Conservation (phyloP, 2,329 filamentous ascomycete species). For the Metarhizium humberi region DNA sequence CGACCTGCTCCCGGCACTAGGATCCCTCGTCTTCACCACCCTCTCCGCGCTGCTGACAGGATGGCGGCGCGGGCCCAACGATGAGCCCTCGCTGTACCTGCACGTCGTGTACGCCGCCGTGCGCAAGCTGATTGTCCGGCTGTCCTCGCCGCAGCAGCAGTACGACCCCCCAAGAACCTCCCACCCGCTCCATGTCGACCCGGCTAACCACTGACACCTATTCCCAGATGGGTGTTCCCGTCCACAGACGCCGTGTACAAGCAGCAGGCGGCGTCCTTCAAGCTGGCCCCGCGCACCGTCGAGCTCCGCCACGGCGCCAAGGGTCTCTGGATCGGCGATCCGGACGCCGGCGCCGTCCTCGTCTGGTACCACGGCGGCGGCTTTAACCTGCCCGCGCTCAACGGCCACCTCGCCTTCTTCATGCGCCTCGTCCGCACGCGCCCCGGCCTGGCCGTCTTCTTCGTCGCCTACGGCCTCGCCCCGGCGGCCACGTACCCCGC, state of each 20-base stretch:
- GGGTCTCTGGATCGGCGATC: conserved; percentile 13
- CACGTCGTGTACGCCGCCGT: conserved; percentile 11
- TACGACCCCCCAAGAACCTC: not conserved
- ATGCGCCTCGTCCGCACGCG: conserved; percentile 7
- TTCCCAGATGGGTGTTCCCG: conserved; percentile 8
- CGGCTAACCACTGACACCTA: not conserved
- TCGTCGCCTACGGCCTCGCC: conserved; percentile 10
- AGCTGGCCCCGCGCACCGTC: conserved; percentile 5
- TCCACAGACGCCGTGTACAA: conserved; percentile 8
- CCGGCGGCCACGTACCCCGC: conserved; percentile 11
- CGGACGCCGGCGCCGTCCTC: conserved; percentile 10
- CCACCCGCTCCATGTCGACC: too few relatives aligned
- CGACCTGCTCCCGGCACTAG: conserved; percentile 10
- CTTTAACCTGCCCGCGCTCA: conserved; percentile 9
- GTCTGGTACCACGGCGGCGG: conserved; percentile 15
- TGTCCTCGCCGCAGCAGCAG: conserved; percentile 11
- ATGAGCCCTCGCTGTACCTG: conserved; percentile 9
- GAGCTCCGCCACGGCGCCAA: conserved; percentile 10
- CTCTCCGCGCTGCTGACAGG: conserved; percentile 4
- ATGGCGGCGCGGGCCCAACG: conserved; percentile 5
- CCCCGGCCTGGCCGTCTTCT: conserved; percentile 11
- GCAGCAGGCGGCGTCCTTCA: conserved; percentile 4
- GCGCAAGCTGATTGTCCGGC: conserved; percentile 7
- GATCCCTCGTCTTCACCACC: conserved; percentile 4
- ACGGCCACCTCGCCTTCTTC: conserved; percentile 10